Evolutionary conservation across 345 rosid species (phyloP).

Genomic region (Pistacia atlantica): DNA sequence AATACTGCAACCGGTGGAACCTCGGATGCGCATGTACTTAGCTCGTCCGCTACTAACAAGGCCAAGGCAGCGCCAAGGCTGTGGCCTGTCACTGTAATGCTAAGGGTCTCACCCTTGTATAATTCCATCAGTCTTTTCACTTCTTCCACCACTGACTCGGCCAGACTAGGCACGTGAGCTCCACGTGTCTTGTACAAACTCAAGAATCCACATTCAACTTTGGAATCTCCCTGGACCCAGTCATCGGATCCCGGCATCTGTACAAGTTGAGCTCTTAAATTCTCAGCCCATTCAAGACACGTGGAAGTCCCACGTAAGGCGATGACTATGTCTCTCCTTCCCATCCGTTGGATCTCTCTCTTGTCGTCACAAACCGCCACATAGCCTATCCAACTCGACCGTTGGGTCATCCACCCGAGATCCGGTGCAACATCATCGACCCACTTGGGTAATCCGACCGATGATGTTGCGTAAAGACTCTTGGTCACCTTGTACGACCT

Average conservation of each 20-base stretch:
- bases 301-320: conserved; percentile 94
- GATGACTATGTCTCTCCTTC: conserved; percentile 88
- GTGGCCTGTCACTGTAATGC: conserved; percentile 89
- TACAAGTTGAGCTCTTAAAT: conserved; percentile 65
- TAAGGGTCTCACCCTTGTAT: conserved; percentile 71
- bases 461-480: conserved; percentile 85
- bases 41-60: conserved; percentile 66
- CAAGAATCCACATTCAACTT: conserved; percentile 83
- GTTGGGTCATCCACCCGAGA: conserved; percentile 91
- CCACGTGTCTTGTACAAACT: conserved; percentile 69
- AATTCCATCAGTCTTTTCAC: conserved; percentile 44
- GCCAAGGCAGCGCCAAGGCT: conserved; percentile 96
- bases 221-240: conserved; percentile 36
- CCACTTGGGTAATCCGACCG: conserved; percentile 83
- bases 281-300: conserved; percentile 96
- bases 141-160: conserved; percentile 57
- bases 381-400: conserved; percentile 93
- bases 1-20: conserved; percentile 75
- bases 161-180: conserved; percentile 54
- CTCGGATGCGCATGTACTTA: conserved; percentile 43
- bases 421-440: conserved; percentile 83
- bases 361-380: conserved; percentile 88
- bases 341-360: conserved; percentile 90
- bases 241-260: conserved; percentile 29
- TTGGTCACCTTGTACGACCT: conserved; percentile 72